These are phyloP conservation scores for Neonectria ditissima DNA, from an alignment of 2,329 filamentous ascomycete genomes.

Conservation along the genomic window DNA sequence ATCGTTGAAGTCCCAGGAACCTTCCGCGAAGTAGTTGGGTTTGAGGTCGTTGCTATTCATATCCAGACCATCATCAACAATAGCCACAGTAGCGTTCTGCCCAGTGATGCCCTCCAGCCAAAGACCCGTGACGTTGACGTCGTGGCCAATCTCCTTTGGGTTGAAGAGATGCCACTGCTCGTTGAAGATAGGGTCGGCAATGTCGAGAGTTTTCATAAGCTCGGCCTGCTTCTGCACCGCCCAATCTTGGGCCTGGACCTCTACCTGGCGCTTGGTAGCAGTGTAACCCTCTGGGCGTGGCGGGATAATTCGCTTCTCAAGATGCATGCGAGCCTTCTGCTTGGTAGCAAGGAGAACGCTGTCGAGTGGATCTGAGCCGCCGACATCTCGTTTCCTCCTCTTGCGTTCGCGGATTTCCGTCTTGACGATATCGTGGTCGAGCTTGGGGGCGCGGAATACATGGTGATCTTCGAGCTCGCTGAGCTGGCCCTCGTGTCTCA, in stretches of 20 bases:
- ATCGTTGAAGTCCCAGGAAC: slow-evolving; percentile 98
- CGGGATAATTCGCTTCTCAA: slow-evolving; percentile 65
- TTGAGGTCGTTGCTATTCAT: slow-evolving; percentile 95
- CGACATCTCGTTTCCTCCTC: slow-evolving; percentile 70
- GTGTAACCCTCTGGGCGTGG: slow-evolving; percentile 49
- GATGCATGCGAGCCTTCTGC: slow-evolving; percentile 64
- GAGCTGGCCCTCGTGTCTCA: slow-evolving; percentile 84
- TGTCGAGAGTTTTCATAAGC: slow-evolving; percentile 75
- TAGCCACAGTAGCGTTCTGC: slow-evolving; percentile 87
- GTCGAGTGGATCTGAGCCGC: slow-evolving; percentile 72
- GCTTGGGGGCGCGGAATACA: slow-evolving; percentile 81
- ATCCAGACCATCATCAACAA: slow-evolving; percentile 95
- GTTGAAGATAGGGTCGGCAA: slow-evolving; percentile 89
- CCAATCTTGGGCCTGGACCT: slow-evolving; percentile 41
- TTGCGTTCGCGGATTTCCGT: slow-evolving; percentile 64
- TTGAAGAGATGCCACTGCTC: slow-evolving; percentile 98
- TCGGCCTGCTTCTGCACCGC: slow-evolving; percentile 69
- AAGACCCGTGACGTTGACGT: slow-evolving; percentile 94
- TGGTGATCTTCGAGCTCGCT: slow-evolving; percentile 85
- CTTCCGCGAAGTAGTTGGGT: slow-evolving; percentile 91
- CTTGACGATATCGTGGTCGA: slow-evolving; percentile 69
- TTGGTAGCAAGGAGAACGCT: slow-evolving; percentile 84
- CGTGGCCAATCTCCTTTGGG: slow-evolving; percentile 81
- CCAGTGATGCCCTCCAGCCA: slow-evolving; percentile 94
- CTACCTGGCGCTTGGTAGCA: slow-evolving; percentile 19